phyloP scores from a whole-genome alignment of 2,329 filamentous ascomycete genomes.

The Xylaria sp. region DNA sequence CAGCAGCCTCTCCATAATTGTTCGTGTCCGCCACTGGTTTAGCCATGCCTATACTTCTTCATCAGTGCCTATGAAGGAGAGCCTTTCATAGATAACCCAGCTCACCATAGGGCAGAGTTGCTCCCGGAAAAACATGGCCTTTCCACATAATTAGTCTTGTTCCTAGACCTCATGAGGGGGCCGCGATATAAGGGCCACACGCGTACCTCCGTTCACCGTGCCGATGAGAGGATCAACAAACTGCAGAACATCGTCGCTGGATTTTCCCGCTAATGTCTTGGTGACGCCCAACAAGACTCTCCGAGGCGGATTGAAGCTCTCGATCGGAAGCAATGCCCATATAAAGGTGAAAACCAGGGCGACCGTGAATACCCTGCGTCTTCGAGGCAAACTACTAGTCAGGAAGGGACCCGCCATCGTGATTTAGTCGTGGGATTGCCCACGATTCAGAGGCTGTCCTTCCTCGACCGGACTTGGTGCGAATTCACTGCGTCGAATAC shows the following conservation, averaged over 20 bases:
- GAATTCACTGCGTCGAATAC: not conserved
- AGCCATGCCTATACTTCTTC: conserved; percentile 47
- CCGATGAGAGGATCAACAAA: conserved; percentile 50
- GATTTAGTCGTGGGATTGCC: not conserved
- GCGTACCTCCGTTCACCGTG: conserved; percentile 49
- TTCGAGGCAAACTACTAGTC: conserved; percentile 43
- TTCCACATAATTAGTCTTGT: conserved; percentile 25
- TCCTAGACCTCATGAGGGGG: not conserved
- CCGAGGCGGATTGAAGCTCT: conserved; percentile 42
- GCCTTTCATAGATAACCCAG: not conserved
- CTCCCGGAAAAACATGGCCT: conserved; percentile 52
- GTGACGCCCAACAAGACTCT: conserved; percentile 38
- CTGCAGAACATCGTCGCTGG: conserved; percentile 42
- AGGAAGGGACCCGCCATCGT: conserved; percentile 43
- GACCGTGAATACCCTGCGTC: conserved; percentile 41
- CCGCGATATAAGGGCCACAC: not conserved
- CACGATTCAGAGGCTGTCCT: not conserved
- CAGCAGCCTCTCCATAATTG: conserved; percentile 46
- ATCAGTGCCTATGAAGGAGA: conserved; percentile 27
- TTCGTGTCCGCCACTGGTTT: conserved; percentile 50
- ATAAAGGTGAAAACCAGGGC: conserved; percentile 40
- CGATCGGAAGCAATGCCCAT: conserved; percentile 44
- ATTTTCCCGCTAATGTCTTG: conserved; percentile 33
- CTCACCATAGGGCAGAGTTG: conserved; percentile 50
- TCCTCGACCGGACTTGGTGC: not conserved